These are phyloP conservation scores for Odontarrhena argentea DNA, from an alignment of 345 rosid species.

Conservation along the genomic window DNA sequence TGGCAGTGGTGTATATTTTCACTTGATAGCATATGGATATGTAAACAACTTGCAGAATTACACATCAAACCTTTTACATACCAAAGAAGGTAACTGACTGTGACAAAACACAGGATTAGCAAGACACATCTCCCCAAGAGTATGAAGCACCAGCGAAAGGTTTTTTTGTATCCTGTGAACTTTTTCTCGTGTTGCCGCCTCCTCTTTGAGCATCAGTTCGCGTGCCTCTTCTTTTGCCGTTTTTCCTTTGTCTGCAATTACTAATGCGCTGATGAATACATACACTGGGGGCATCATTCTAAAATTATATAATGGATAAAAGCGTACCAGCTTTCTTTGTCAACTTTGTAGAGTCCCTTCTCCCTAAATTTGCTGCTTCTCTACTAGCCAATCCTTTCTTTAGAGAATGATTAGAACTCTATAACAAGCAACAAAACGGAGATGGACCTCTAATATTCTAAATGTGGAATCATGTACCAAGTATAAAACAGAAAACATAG, in stretches of 20 bases:
- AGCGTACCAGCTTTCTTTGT: slow-evolving; percentile 71
- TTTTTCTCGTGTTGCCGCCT: slow-evolving; percentile 70
- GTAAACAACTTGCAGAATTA: slow-evolving; percentile 6
- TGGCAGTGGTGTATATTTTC: slow-evolving; percentile 1
- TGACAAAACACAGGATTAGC: slow-evolving; percentile 93
- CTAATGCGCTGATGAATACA: slow-evolving; percentile 23
- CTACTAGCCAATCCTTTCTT: slow-evolving; percentile 66
- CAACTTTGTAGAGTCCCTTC: slow-evolving; percentile 64
- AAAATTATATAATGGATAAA: slow-evolving; percentile 23
- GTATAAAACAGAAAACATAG: neutral
- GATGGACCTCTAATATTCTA: slow-evolving; percentile 38
- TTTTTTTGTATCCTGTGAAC: slow-evolving; percentile 63
- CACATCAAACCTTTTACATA: slow-evolving; percentile 42
- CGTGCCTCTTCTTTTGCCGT: slow-evolving; percentile 96
- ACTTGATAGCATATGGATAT: slow-evolving; percentile 14
- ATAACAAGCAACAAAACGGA: slow-evolving; percentile 25
- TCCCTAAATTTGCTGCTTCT: slow-evolving; percentile 59
- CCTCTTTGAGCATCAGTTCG: slow-evolving; percentile 86
- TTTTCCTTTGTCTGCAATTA: slow-evolving; percentile 74
- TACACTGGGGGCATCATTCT: neutral
- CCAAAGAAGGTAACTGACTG: slow-evolving; percentile 91
- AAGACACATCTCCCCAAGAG: slow-evolving; percentile 86
- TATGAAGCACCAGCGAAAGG: slow-evolving; percentile 71
- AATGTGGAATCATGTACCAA: neutral
- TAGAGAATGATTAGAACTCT: slow-evolving; percentile 54